A percentile compares a stretch with the other conserved stretches of the same genome.
Conservation (phyloP, 2,329 filamentous ascomycete genomes). For the Sphaerulina musiva region DNA sequence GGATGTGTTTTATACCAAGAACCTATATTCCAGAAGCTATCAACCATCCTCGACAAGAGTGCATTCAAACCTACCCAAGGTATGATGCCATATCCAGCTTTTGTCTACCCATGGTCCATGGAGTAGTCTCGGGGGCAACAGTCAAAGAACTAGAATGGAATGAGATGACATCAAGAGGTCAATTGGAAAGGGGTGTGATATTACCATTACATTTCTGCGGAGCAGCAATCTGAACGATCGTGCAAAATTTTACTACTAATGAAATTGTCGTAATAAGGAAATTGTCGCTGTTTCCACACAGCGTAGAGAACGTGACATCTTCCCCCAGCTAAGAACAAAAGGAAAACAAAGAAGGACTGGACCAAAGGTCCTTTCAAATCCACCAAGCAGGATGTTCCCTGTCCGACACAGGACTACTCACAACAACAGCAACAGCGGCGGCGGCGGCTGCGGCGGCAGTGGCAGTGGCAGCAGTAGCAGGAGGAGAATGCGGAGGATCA, state of each 20-base stretch:
- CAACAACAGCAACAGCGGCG: no score
- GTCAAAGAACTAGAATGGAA: slow-evolving; percentile 34
- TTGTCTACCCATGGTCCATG: slow-evolving; percentile 27
- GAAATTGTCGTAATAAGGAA: slow-evolving; percentile 8
- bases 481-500: background rate
- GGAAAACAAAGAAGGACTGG: background rate
- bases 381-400: slow-evolving; percentile 1
- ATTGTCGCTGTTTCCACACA: slow-evolving; percentile 25
- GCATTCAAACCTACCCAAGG: background rate
- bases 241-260: background rate
- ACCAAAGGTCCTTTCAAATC: background rate
- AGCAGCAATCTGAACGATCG: background rate
- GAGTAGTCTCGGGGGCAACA: slow-evolving; percentile 34
- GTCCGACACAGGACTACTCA: no score
- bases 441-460: no score
- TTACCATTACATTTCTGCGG: background rate
- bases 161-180: slow-evolving; percentile 33
- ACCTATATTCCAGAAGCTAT: slow-evolving; percentile 27
- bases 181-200: slow-evolving; percentile 33
- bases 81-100: slow-evolving; percentile 23
- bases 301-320: background rate
- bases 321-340: background rate
- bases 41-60: slow-evolving; percentile 16
- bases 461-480: no score
- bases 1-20: slow-evolving; percentile 39